phyloP scores from a whole-genome alignment of 495 filamentous ascomycete genomes.

The Aspergillus ellipticus region DNA sequence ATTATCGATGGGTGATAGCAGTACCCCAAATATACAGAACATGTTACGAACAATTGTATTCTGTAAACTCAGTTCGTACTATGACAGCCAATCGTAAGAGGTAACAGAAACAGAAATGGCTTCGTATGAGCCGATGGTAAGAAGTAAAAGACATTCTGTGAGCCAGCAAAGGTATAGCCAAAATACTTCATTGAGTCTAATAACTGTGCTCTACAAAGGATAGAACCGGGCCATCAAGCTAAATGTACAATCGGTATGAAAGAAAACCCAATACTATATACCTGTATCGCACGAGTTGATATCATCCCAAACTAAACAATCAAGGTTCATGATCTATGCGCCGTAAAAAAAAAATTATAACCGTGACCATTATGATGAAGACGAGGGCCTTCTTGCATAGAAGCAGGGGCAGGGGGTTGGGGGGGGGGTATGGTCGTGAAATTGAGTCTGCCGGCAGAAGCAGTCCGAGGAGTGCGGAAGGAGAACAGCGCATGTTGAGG shows the following conservation, averaged over 20 bases:
- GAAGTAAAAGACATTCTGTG: too few species aligned
- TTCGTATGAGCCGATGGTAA: too few species aligned
- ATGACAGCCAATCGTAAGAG: too few species aligned
- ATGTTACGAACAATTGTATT: too few species aligned
- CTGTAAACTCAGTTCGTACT: too few species aligned
- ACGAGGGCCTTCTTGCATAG: background rate
- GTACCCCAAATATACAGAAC: too few species aligned
- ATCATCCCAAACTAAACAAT: conserved; percentile 13
- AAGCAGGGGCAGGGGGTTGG: too few species aligned
- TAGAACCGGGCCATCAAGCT: background rate
- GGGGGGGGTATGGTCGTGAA: too few species aligned
- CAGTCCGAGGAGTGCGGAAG: background rate
- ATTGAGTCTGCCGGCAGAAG: background rate
- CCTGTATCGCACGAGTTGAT: conserved; percentile 9
- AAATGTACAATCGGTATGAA: conserved; percentile 9
- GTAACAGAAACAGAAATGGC: too few species aligned
- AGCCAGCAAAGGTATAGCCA: too few species aligned
- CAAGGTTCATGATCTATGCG: conserved; percentile 19
- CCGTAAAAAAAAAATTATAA: conserved; percentile 13
- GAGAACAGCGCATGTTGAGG: background rate
- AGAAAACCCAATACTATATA: conserved; percentile 3
- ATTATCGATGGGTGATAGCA: too few species aligned
- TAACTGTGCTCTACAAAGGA: background rate
- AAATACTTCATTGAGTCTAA: background rate
- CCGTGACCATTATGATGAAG: conserved; percentile 1